Conservation (phyloP, 768 basidiomycete genomes). For the Russula emetica region DNA sequence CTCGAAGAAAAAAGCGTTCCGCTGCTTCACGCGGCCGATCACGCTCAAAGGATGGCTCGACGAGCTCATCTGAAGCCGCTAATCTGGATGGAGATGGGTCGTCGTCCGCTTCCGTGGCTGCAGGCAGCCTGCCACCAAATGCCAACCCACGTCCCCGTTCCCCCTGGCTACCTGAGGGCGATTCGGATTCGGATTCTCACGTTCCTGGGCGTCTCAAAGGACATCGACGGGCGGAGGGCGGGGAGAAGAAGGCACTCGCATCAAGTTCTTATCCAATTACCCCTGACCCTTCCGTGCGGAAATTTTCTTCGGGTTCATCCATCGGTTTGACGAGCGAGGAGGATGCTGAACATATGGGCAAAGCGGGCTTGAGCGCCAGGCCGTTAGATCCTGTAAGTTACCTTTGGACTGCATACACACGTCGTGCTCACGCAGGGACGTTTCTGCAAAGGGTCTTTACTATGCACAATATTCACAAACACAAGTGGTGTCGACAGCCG, state of each 20-base stretch:
- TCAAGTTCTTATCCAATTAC: slow-evolving; percentile 25
- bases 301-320: slow-evolving; percentile 27
- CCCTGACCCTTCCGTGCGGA: slow-evolving; percentile 27
- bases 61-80: slow-evolving; percentile 25
- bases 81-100: slow-evolving; percentile 26
- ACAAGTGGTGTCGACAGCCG: slow-evolving; percentile 25
- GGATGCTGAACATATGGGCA: slow-evolving; percentile 14
- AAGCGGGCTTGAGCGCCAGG: slow-evolving; percentile 11
- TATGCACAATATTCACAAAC: slow-evolving; percentile 19
- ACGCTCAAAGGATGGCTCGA: slow-evolving; percentile 27
- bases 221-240: slow-evolving; percentile 14
- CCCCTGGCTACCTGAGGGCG: slow-evolving; percentile 27
- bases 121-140: slow-evolving; percentile 25
- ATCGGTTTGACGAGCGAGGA: slow-evolving; percentile 22
- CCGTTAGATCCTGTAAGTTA: slow-evolving; percentile 14
- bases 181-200: slow-evolving; percentile 27
- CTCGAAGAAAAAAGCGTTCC: slow-evolving; percentile 26
- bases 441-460: background rate
- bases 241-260: slow-evolving; percentile 17
- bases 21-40: slow-evolving; percentile 25
- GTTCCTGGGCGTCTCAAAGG: slow-evolving; percentile 20
- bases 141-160: slow-evolving; percentile 25
- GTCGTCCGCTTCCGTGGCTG: slow-evolving; percentile 27
- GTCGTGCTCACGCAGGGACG: background rate
- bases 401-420: background rate